Base-by-base conservation (phyloP, 1,139 yeast genomes). In the Eremothecium gossypii region DNA sequence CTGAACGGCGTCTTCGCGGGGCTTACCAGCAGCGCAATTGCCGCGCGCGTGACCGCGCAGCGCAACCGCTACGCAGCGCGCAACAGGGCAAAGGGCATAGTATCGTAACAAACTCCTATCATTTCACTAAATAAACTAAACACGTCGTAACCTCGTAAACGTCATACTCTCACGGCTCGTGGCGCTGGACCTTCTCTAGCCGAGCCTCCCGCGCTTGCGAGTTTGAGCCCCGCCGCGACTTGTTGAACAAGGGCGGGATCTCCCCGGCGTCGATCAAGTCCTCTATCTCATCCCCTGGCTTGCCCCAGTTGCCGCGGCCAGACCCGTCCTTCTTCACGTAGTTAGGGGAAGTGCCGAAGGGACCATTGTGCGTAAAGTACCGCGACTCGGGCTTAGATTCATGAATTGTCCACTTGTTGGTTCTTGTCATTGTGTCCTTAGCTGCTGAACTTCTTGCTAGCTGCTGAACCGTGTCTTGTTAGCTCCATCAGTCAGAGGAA, bases 271-370 rank as follows among this genome's bases (percentile, higher is more conserved):
- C 69, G 43, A 69, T 64, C 48, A 71, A 52, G 45, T 71, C 83
- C 41, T 70, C 66, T 45, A 79, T 57, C 52, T 81, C 87, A 51
- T 79, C 86, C 30, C 85, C 86, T 4, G 77, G 72, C 47, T 68
- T 64, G 29, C 89, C 89, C 87, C 87, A 80, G 54, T 80, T 80
- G 48, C 76, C 77, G 55, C 77, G 78, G 42, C 96, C 96, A 38
- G 83, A 85, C 44, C 96, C 96, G 46, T 73, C 72, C 65, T 85
- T 86, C 75, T 86, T 86, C 45, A 83, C 73, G 59, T 78, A 76
- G 58, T 77, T 79, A 45, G 95, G 94, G 48, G 79, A 77, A 44
- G 76, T 71, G 54, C 80, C 79, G 47, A 64, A 61, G 54, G 73
- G 72, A 30, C 93, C 94, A 53, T 74, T 71, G 60, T 81, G 86